These are phyloP conservation scores for Tilletia setariae DNA, from an alignment of 1,284 basidiomycete species.

Conservation along the genomic window DNA sequence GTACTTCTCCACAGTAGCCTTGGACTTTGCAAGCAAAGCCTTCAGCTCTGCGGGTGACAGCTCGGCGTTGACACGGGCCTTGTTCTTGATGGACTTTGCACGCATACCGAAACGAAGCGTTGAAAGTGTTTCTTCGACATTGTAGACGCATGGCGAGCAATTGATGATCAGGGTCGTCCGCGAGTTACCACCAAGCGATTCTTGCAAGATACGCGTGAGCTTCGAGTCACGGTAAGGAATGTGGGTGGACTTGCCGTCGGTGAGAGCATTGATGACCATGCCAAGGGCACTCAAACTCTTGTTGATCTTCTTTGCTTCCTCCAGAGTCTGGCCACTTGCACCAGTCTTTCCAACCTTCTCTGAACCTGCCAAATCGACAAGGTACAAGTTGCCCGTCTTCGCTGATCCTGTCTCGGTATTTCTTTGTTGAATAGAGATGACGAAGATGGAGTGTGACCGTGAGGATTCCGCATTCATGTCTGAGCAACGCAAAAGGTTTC, in stretches of 20 bases:
- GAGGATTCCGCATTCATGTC: slow-evolving; percentile 99
- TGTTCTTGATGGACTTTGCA: slow-evolving; percentile 99
- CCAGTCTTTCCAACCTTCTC: slow-evolving; percentile 99
- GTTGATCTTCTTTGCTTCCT: slow-evolving; percentile 99
- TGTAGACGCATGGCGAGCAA: slow-evolving; percentile 94
- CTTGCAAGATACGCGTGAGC: slow-evolving; percentile 97
- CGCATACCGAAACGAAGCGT: slow-evolving; percentile 92
- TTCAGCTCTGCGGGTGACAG: slow-evolving; percentile 95
- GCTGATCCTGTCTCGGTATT: slow-evolving; percentile 92
- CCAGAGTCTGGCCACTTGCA: slow-evolving; percentile 94
- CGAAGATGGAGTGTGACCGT: slow-evolving; percentile 97
- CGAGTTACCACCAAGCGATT: slow-evolving; percentile 97
- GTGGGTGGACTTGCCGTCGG: slow-evolving; percentile 87
- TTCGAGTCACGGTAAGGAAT: slow-evolving; percentile 99
- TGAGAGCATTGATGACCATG: slow-evolving; percentile 99
- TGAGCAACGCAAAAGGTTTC: slow-evolving; percentile 5
- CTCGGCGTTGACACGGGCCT: slow-evolving; percentile 96
- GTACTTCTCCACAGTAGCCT: slow-evolving; percentile 76
- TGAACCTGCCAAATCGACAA: slow-evolving; percentile 96
- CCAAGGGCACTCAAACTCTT: slow-evolving; percentile 95
- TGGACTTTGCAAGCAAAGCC: slow-evolving; percentile 81
- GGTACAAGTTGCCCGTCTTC: slow-evolving; percentile 94
- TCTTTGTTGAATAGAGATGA: slow-evolving; percentile 93
- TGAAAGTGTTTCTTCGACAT: slow-evolving; percentile 92
- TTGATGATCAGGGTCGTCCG: slow-evolving; percentile 98